These are phyloP conservation scores for Trichophyton rubrum DNA, from an alignment of 2,329 filamentous ascomycete genomes.

Conservation along the genomic window DNA sequence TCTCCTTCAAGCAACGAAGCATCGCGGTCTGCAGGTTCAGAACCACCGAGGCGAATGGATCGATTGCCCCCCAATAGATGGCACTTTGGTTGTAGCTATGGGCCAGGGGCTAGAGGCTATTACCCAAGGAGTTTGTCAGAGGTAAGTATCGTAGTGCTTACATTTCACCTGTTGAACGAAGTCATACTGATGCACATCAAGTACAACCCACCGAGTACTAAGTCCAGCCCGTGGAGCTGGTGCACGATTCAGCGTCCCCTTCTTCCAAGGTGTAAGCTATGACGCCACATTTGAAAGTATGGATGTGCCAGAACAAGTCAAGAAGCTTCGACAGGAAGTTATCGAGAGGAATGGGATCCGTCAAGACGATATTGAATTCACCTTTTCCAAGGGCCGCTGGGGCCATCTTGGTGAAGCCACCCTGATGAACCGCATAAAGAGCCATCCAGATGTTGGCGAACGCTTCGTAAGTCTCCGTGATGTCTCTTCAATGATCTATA, in stretches of 20 bases:
- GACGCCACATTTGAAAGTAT: conserved; percentile 70
- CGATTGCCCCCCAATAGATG: conserved; percentile 61
- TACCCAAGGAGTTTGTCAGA: conserved; percentile 68
- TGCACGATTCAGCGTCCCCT: conserved; percentile 66
- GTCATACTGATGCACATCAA: conserved; percentile 11
- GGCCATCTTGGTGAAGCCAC: conserved; percentile 69
- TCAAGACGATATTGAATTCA: conserved; percentile 72
- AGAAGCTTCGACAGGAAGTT: conserved; percentile 48
- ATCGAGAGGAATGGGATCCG: conserved; percentile 44
- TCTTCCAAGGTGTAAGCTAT: conserved; percentile 76
- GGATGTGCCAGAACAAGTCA: conserved; percentile 52
- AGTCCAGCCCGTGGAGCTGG: conserved; percentile 57
- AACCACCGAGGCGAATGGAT: conserved; percentile 69
- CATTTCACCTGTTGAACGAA: neutral
- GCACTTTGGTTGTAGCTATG: conserved; percentile 75
- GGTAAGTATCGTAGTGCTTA: conserved; percentile 6
- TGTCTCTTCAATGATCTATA: neutral
- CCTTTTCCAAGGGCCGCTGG: conserved; percentile 58
- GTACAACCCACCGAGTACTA: conserved; percentile 74
- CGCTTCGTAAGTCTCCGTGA: conserved; percentile 41
- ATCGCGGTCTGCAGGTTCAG: conserved; percentile 69
- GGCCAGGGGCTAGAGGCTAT: conserved; percentile 78
- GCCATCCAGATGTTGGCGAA: conserved; percentile 75
- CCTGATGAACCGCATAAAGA: conserved; percentile 71
- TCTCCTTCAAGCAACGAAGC: conserved; percentile 64